Evolutionary conservation across 2,329 filamentous ascomycete genomes (phyloP).

Genomic region (Didymella pinodella): DNA sequence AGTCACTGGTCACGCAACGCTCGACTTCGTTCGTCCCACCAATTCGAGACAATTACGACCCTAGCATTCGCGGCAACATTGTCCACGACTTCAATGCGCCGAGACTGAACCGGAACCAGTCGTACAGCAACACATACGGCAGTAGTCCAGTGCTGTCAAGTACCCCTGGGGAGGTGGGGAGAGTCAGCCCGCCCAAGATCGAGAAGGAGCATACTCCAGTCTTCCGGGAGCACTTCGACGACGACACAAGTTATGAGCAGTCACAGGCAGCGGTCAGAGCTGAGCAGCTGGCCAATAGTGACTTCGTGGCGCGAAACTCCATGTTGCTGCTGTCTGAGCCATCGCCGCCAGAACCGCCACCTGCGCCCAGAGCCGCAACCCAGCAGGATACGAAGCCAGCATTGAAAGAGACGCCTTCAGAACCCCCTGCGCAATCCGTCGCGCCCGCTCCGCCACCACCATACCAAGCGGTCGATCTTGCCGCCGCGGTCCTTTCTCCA

Average conservation of each 20-base stretch:
- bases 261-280: conserved; percentile 56
- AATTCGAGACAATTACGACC: conserved; percentile 68
- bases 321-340: conserved; percentile 39
- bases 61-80: conserved; percentile 68
- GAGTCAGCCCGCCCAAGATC: conserved; percentile 46
- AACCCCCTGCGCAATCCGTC: conserved; percentile 18
- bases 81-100: conserved; percentile 72
- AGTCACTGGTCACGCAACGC: conserved; percentile 59
- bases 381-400: conserved; percentile 25
- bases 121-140: conserved; percentile 44
- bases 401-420: conserved; percentile 20
- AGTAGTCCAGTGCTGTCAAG: conserved; percentile 20
- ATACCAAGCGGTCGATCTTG: conserved; percentile 32
- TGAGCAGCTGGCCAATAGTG: conserved; percentile 58
- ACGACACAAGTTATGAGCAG: conserved; percentile 54
- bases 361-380: conserved; percentile 9
- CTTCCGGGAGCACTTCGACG: conserved; percentile 68
- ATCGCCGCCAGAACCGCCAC: conserved; percentile 30
- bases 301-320: conserved; percentile 57
- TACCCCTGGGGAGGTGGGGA: conserved; percentile 30
- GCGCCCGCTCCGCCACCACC: conserved; percentile 27
- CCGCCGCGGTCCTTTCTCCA: conserved; percentile 43
- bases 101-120: conserved; percentile 56
- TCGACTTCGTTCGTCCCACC: conserved; percentile 56
- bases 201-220: conserved; percentile 63